These are phyloP conservation scores for Calonectria montana DNA, from an alignment of 2,329 filamentous ascomycete species.

Conservation along the genomic window DNA sequence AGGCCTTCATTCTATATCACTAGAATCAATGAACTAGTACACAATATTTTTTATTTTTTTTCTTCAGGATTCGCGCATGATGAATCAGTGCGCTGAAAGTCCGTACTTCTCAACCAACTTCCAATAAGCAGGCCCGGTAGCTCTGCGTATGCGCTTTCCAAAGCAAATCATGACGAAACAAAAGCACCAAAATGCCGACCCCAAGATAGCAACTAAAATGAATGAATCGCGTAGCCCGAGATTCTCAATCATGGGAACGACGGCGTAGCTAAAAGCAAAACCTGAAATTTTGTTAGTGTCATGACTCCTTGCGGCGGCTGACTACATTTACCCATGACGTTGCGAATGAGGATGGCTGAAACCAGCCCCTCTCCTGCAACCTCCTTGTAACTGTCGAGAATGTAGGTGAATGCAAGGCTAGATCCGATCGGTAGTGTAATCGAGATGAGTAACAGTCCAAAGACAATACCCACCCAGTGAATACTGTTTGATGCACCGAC, in stretches of 20 bases:
- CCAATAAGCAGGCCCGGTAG: conserved; percentile 33
- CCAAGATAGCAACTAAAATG: conserved; percentile 33
- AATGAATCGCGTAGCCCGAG: conserved; percentile 35
- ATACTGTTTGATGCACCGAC: conserved; percentile 37
- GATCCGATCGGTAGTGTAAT: conserved; percentile 36
- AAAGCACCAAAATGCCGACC: conserved; percentile 27
- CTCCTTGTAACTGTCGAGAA: conserved; percentile 41
- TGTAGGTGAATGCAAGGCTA: conserved; percentile 37
- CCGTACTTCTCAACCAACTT: conserved; percentile 31
- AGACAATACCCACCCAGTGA: conserved; percentile 40
- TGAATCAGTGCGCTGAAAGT: conserved; percentile 15
- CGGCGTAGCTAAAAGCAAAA: conserved; percentile 40
- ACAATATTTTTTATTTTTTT: too few relatives aligned
- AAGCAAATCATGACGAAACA: conserved; percentile 27
- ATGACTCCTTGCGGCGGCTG: neutral
- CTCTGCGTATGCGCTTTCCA: conserved; percentile 31
- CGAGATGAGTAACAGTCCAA: conserved; percentile 37
- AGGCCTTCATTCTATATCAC: neutral
- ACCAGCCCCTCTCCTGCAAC: conserved; percentile 36
- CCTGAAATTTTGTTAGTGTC: conserved; percentile 12
- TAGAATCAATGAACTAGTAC: neutral
- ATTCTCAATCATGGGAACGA: conserved; percentile 37
- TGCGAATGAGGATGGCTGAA: conserved; percentile 38
- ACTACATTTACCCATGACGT: conserved; percentile 35
- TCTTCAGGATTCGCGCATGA: fast-evolving